phyloP scores from a whole-genome alignment of 1,284 basidiomycete species.

The Microbotryomycetes sp. region DNA sequence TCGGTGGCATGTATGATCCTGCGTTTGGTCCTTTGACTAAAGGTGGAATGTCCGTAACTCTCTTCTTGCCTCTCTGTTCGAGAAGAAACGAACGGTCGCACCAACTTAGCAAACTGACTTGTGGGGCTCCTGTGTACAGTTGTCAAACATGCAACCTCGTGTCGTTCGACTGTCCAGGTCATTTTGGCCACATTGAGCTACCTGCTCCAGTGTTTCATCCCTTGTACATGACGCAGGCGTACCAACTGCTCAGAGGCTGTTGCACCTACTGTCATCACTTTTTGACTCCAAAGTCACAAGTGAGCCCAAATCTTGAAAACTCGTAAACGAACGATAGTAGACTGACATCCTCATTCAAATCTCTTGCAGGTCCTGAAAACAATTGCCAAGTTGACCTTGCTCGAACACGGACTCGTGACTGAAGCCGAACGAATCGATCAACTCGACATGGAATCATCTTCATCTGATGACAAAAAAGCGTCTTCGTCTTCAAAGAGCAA shows the following conservation, averaged over 20 bases:
- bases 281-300: constrained; percentile 69
- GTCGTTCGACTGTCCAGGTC: constrained; percentile 92
- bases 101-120: constrained; percentile 3
- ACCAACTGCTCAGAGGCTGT: constrained; percentile 77
- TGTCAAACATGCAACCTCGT: constrained; percentile 89
- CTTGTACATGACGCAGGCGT: constrained; percentile 90
- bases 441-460: constrained; percentile 41
- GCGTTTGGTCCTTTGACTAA: constrained; percentile 83
- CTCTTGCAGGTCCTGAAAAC: constrained; percentile 66
- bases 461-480: constrained; percentile 20
- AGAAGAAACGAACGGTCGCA: background rate
- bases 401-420: constrained; percentile 81
- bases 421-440: constrained; percentile 72
- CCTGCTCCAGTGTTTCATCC: constrained; percentile 95
- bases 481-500: constrained; percentile 18
- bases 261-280: constrained; percentile 96
- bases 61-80: background rate
- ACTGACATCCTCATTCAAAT: too few relatives aligned
- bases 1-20: constrained; percentile 91
- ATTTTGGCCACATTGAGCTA: constrained; percentile 98
- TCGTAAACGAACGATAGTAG: too few relatives aligned
- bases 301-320: constrained; percentile 46
- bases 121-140: constrained; percentile 46
- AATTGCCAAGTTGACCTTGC: constrained; percentile 75
- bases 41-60: constrained; percentile 67